Evolutionary conservation across 2,329 filamentous ascomycete genomes (phyloP), one percentile per base, ranked within the genome.

Genomic region (Basipetospora chlamydospora): DNA sequence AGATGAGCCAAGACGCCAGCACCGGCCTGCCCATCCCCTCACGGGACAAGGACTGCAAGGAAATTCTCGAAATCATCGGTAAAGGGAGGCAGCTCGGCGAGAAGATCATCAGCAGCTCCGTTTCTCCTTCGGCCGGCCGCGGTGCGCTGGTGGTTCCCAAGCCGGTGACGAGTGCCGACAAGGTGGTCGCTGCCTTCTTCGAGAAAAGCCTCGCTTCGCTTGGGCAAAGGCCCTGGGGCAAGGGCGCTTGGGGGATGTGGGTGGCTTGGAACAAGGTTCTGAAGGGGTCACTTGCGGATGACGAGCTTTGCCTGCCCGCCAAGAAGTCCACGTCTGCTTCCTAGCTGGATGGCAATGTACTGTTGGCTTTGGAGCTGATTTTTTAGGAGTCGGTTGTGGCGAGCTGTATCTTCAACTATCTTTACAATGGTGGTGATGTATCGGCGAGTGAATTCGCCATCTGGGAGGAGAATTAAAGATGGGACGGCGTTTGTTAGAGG

Each of bases 241-340:
- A 42, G 35, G 39, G 28, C 2, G 32, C 39, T 12, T 42, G 42
- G 41, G 36, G 37, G 7, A 9, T 43, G 6, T 44, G 38, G 31
- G 36, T 41, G 16, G 37, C 35, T 25, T 32, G 40, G 37, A 29
- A 41, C 15, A 26, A 21, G 4, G 26, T 43, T 11, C 25, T 33
- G 15, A 33, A 37, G 12, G 30, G 15, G 17, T 13, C 29, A 3
- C 23, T 8, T 5, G 31, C 21, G 21, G 20, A 33, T 23, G 22
- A 23, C 6, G 11, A 23, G 6, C 6, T 11, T 23, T 23, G 22
- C 22, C n/a, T n/a, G n/a, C n/a, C n/a, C n/a, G n/a, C n/a, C n/a
- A n/a, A n/a, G n/a, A n/a, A n/a, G n/a, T n/a, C n/a, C n/a, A n/a
- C n/a, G n/a, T n/a, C n/a, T n/a, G n/a, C n/a, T n/a, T n/a, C n/a